Evolutionary conservation across 768 basidiomycete species (phyloP).

Genomic region (Trametes coccinea): DNA sequence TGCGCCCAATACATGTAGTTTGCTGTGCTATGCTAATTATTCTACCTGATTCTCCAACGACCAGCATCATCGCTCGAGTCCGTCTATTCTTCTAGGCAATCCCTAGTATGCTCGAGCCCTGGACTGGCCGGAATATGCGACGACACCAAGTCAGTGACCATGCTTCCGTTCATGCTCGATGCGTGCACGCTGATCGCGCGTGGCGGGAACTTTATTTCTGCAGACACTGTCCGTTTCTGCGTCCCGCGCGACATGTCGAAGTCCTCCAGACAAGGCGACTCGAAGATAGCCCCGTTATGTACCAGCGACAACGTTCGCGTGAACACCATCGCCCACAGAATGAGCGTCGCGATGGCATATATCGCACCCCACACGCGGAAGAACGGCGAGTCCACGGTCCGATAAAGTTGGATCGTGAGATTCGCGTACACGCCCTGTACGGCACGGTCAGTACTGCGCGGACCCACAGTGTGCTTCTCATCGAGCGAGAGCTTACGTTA

Average conservation of each 20-base stretch:
- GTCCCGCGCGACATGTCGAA: constrained; percentile 16
- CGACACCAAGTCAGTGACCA: not conserved
- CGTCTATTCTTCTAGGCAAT: not conserved
- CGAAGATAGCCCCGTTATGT: constrained; percentile 42
- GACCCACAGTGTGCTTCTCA: not conserved
- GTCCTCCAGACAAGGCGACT: constrained; percentile 43
- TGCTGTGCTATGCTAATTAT: constrained; percentile 7
- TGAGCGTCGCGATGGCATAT: constrained; percentile 49
- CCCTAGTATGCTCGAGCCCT: not conserved
- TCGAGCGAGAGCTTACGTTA: constrained; percentile 45
- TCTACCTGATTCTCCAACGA: not conserved
- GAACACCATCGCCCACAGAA: constrained; percentile 55
- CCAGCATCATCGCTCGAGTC: not conserved
- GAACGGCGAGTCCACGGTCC: constrained; percentile 51
- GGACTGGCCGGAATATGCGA: not conserved
- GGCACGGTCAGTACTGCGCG: constrained; percentile 1
- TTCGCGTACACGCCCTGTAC: constrained; percentile 65
- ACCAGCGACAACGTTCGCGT: constrained; percentile 41
- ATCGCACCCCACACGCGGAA: constrained; percentile 60
- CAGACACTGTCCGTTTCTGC: not conserved
- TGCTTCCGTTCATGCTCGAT: not conserved
- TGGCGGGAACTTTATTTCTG: not conserved
- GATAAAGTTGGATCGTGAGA: constrained; percentile 54
- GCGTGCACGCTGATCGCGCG: not conserved
- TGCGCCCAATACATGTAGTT: not conserved